Base-by-base conservation (phyloP, 2,329 filamentous ascomycete genomes). In the Emergomyces orientalis region DNA sequence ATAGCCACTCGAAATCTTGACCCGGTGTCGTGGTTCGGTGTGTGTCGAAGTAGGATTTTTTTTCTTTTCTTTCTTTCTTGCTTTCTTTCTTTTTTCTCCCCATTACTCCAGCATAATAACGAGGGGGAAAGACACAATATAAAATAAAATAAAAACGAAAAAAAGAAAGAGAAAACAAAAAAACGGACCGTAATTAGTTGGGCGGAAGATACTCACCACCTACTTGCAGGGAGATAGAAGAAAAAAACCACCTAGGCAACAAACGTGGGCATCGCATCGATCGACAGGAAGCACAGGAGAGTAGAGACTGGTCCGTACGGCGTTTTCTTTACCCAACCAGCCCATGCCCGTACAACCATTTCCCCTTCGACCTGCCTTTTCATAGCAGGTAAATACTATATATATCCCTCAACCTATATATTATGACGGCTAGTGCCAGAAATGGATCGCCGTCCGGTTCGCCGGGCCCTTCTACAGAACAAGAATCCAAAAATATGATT, bases 391-490 rank as follows among this genome's bases (percentile, higher is more conserved):
- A 55, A 32, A 55, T 34, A 54, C 27, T 17, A 58, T 45, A 58
- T 41, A 54, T 52, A 60, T 60, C 51, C 39, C 51, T 56, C 51
- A 37, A 62, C 41, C 65, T 70, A 71, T 71, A 73, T 69, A 73
- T 70, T 67, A 71, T 73, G 70, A 68, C 70, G 66, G 67, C 68
- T 62, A 70, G 70, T 67, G 69, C 68, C 66, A 72, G 74, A 67
- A 74, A 76, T 71, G 72, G 72, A 64, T 71, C 73, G 58, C 71
- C 70, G 63, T 73, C 73, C 63, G 69, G 71, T 63, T 73, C 72
- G 57, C 71, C 70, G 60, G 75, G 76, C 64, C 73, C 71, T 57
- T 76, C 49, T 61, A 22, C 67, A 62, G 76, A 77, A 65, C 71
- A 72, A 61, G 74, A 76, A 61, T 69, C 70, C 62, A 72, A 70